Evolutionary conservation across 208 protist species (phyloP).

Genomic region (Tritrichomonas musculus): DNA sequence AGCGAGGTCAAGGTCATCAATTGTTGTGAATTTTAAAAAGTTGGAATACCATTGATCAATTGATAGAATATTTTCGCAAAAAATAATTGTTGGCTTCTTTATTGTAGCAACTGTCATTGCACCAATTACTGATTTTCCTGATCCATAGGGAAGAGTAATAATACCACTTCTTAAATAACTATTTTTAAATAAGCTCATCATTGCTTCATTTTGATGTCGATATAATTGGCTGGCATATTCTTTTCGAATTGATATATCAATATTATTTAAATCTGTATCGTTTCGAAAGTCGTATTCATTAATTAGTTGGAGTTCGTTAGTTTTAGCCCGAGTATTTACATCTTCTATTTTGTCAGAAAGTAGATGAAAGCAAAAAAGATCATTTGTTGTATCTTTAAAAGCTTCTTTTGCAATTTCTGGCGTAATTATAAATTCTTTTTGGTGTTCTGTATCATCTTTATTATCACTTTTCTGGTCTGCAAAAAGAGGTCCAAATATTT

Average conservation of each 20-base stretch:
- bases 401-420: too few species aligned
- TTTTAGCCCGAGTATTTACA: too few species aligned
- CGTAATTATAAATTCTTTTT: too few species aligned
- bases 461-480: too few species aligned
- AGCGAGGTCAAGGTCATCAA: neutral
- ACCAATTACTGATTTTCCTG: conserved; percentile 97
- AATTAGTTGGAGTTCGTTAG: conserved; percentile 32
- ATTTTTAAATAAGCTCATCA: conserved; percentile 70
- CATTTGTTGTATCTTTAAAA: too few species aligned
- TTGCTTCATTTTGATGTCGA: conserved; percentile 64
- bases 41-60: conserved; percentile 47
- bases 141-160: conserved; percentile 96
- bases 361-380: too few species aligned
- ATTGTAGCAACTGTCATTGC: conserved; percentile 62
- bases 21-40: conserved; percentile 36
- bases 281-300: conserved; percentile 65
- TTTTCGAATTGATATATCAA: conserved; percentile 67
- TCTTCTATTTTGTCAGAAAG: too few species aligned
- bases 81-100: conserved; percentile 32
- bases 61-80: conserved; percentile 28
- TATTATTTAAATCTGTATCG: conserved; percentile 53
- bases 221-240: conserved; percentile 50
- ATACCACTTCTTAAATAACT: conserved; percentile 71
- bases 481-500: too few species aligned
- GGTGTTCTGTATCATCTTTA: too few species aligned